Percentiles rank a stretch among this genome's conserved stretches.
These are phyloP conservation scores for Podospora conica DNA, from an alignment of 495 filamentous ascomycete species.

Conservation along the genomic window DNA sequence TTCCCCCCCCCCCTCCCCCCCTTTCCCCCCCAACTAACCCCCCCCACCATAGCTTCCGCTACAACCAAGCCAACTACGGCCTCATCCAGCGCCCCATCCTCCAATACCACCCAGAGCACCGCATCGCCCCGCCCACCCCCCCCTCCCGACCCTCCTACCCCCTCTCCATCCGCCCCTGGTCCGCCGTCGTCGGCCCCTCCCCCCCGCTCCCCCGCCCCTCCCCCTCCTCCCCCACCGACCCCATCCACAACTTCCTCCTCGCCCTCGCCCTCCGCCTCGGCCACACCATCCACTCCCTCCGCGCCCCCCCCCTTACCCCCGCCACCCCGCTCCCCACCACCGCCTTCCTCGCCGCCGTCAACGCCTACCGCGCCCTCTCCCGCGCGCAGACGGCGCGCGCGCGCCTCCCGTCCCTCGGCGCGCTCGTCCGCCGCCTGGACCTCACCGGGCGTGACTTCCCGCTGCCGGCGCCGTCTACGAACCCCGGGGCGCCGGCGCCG, in stretches of 20 bases:
- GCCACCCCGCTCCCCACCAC: neutral
- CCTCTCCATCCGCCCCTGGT: slow-evolving; percentile 7
- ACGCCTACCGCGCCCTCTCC: neutral
- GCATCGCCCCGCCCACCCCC: slow-evolving; percentile 9
- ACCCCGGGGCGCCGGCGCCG: neutral
- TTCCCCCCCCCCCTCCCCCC: neutral
- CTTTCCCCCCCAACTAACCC: neutral
- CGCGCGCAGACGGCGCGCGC: neutral
- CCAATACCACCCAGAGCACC: slow-evolving; percentile 24
- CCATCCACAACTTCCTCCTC: slow-evolving; percentile 20
- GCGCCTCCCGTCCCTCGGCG: slow-evolving; percentile 6
- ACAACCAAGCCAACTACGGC: slow-evolving; percentile 22
- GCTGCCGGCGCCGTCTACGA: neutral
- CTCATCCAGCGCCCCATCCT: slow-evolving; percentile 15
- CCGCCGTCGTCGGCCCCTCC: neutral
- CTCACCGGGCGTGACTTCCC: neutral
- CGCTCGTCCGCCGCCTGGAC: neutral
- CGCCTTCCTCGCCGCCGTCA: neutral
- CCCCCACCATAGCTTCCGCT: slow-evolving; percentile 12
- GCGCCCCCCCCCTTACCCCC: neutral
- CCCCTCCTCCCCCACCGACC: neutral
- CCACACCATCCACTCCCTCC: slow-evolving; percentile 16
- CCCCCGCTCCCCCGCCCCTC: neutral
- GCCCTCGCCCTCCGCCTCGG: slow-evolving; percentile 22
- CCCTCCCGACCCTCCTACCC: neutral